Percentiles rank a stretch among this genome's conserved stretches.
Conservation (phyloP, 2,329 filamentous ascomycete genomes). For the Periconia digitata region DNA sequence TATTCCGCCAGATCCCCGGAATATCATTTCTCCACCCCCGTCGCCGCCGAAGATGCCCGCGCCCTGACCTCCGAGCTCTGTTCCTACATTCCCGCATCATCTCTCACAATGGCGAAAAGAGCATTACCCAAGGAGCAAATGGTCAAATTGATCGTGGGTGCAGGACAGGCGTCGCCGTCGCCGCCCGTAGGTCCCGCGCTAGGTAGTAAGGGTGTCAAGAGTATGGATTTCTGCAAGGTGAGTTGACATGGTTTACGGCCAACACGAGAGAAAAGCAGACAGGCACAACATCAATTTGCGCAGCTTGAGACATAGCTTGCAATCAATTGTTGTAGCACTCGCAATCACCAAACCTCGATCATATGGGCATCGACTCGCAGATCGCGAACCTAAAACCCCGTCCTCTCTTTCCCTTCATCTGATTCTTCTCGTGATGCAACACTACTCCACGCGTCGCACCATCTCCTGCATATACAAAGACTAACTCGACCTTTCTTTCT, state of each 20-base stretch:
- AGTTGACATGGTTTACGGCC: constrained; percentile 4
- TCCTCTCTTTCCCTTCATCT: too few species aligned
- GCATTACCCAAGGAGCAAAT: constrained; percentile 53
- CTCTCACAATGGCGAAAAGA: constrained; percentile 37
- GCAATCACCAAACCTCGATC: too few species aligned
- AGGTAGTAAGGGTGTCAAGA: constrained; percentile 97
- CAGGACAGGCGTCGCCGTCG: constrained; percentile 90
- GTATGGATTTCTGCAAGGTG: constrained; percentile 99
- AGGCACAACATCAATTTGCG: too few species aligned
- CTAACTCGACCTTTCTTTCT: neutral
- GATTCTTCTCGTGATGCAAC: neutral
- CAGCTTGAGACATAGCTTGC: too few species aligned
- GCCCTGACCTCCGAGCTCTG: neutral
- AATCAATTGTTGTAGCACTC: too few species aligned
- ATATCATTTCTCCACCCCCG: constrained; percentile 1
- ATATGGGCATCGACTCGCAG: too few species aligned
- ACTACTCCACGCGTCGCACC: neutral
- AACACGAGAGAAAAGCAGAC: neutral
- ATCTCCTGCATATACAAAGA: neutral
- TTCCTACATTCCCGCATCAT: neutral
- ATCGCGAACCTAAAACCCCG: too few species aligned
- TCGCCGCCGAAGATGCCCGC: neutral
- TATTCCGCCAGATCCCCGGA: neutral
- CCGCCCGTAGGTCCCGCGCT: constrained; percentile 95
- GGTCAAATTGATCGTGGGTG: constrained; percentile 96